Conservation (phyloP, 768 basidiomycete genomes). For the Lactarius indigo region DNA sequence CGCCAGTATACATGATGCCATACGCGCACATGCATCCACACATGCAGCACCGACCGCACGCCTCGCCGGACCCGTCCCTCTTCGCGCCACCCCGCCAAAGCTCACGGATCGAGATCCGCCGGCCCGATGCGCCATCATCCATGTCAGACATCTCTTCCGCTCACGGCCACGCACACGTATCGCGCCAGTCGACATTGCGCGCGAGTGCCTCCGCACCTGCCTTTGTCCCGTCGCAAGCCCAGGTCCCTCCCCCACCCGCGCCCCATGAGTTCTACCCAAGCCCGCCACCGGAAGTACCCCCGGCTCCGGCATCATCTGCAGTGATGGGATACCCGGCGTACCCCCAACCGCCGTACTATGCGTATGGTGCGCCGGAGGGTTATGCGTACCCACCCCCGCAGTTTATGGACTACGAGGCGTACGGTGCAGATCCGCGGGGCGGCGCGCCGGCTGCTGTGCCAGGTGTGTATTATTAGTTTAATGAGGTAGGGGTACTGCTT, state of each 20-base stretch:
- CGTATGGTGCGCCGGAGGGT: slow-evolving; percentile 13
- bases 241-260: not conserved
- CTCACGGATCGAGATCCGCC: slow-evolving; percentile 71
- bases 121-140: slow-evolving; percentile 39
- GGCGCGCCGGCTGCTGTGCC: slow-evolving; percentile 2
- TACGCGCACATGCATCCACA: slow-evolving; percentile 65
- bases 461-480: slow-evolving; percentile 19
- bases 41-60: slow-evolving; percentile 36
- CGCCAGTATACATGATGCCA: slow-evolving; percentile 54
- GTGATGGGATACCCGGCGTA: slow-evolving; percentile 60
- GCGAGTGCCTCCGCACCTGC: slow-evolving; percentile 14
- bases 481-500: too few relatives aligned
- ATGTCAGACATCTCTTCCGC: not conserved
- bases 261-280: slow-evolving; percentile 32
- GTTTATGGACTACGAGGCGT: slow-evolving; percentile 20
- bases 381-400: slow-evolving; percentile 15
- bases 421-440: slow-evolving; percentile 9
- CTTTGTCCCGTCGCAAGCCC: slow-evolving; percentile 13
- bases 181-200: slow-evolving; percentile 42
- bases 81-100: slow-evolving; percentile 72
- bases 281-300: slow-evolving; percentile 23
- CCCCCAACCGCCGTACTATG: slow-evolving; percentile 20
- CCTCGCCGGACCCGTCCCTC: slow-evolving; percentile 64
- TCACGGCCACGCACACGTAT: not conserved
- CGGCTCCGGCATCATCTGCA: slow-evolving; percentile 33